Evolutionary conservation across 495 filamentous ascomycete species (phyloP), one percentile per base, ranked within the genome.

Genomic region (Podospora conica): DNA sequence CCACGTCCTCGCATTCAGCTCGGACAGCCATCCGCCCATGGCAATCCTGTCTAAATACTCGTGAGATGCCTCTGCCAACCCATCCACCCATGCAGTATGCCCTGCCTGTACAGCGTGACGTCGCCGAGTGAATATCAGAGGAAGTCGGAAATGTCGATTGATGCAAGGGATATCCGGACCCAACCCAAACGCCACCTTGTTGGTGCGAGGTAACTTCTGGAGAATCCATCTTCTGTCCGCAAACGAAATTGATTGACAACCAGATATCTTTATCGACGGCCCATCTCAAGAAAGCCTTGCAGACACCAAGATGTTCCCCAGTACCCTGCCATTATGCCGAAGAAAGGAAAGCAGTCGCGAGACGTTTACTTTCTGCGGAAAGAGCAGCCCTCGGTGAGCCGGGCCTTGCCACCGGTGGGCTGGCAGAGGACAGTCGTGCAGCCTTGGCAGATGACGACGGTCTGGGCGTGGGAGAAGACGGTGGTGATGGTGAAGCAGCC

Each of bases 401-500:
- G 81, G 72, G 95, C 95, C 86, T 98, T 98, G 70, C 95, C 77
- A 85, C 95, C 95, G 68, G 95, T 98, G 67, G 95, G 95, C 81
- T 98, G 95, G 89, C 95, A 98, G 58, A 97, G 91, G 64, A 95
- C 91, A 71, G 92, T 96, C 66, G 92, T 93, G 89, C 94, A 97
- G 70, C 94, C 94, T 75, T 91, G 91, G 86, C 95, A 98, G 85
- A 97, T 94, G 81, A 98, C 95, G 79, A 98, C 95, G 77, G 95
- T 98, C 85, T 98, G 95, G 79, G 95, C 95, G 86, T 98, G 95
- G 66, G 94, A 97, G 90, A 97, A 98, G 81, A 98, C 95, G 79
- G 94, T 97, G 77, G 95, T 98, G 88, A 98, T 98, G 75, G 92
- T 97, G 90, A 98, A 98, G 90, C 95, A 98, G 76, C 95, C 95